Base-by-base conservation (phyloP, 176 grass and related monocot genomes). In the Lolium multiflorum region DNA sequence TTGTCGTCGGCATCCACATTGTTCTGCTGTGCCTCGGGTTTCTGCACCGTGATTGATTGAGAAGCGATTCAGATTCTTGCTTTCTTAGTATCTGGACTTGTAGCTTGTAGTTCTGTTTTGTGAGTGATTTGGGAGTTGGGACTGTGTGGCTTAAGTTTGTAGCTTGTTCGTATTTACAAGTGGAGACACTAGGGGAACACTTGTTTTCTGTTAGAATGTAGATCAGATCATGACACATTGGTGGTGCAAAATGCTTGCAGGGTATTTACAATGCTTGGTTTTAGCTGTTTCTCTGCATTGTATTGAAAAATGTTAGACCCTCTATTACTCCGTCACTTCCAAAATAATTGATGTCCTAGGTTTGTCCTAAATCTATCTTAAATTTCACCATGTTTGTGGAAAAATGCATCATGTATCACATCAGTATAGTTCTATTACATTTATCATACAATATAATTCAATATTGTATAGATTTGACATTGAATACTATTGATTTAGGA, bases 11-110 rank as follows among this genome's bases (percentile, higher is more conserved):
- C 50, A 26, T 97, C 50, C 85, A 90, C 16, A 51, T 87, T 10
- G 65, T 74, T 56, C 86, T 94, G 48, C n/a, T 92, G 3, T 88
- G 79, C 79, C 61, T 89, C 67, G 58, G 74, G 55, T 86, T 70
- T 57, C 81, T 82, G 61, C 71, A 26, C 22, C 86, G 81, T 48
- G 71, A 70, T 68, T 91, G 89, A 85, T 25, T 22, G 41, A 13
- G 15, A 10, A 68, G 18, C 41, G 5, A 48, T 58, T 37, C 51
- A 11, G 39, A 59, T 70, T 11, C n/a, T 79, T 76, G 5, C 58
- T 61, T 61, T 47, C 46, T 70, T 77, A 26, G 9, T 57, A 13
- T 8, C 58, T 37, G 59, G 26, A 16, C 15, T 48, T 60, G 13
- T 81, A 43, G 69, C 43, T 85, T 18, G 51, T 84, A 77, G 86